These are phyloP conservation scores for Auriscalpium microsporum DNA, from an alignment of 768 basidiomycete genomes.

Conservation along the genomic window DNA sequence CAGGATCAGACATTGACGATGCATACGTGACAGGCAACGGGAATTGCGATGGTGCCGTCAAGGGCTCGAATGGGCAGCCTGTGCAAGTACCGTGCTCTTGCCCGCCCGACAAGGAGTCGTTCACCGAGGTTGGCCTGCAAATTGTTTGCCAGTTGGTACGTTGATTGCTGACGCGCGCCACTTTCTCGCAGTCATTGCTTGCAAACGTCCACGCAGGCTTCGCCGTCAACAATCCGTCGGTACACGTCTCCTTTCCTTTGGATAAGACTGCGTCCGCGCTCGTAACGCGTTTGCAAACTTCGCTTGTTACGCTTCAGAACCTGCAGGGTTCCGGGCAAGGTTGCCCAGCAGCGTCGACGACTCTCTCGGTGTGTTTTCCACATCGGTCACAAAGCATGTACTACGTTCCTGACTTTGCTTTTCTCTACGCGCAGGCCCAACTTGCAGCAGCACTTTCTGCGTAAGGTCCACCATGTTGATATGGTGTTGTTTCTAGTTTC, in stretches of 20 bases:
- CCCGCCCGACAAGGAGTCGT: conserved; percentile 28
- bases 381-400: too few species aligned
- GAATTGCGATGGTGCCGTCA: conserved; percentile 19
- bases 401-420: too few species aligned
- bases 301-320: conserved; percentile 66
- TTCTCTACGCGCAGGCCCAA: too few species aligned
- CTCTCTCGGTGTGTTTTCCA: conserved; percentile 23
- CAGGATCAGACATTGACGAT: neutral
- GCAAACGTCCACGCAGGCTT: conserved; percentile 11
- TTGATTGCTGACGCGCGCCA: neutral
- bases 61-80: conserved; percentile 24
- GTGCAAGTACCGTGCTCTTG: conserved; percentile 35
- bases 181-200: conserved; percentile 2
- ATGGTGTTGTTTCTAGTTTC: too few species aligned
- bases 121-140: conserved; percentile 21
- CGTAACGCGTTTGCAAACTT: conserved; percentile 48
- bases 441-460: too few species aligned
- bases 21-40: conserved; percentile 2
- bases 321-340: conserved; percentile 58
- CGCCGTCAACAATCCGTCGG: conserved; percentile 56
- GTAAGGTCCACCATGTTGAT: too few species aligned
- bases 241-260: conserved; percentile 54
- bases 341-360: conserved; percentile 60
- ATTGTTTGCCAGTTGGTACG: neutral
- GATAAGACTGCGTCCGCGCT: conserved; percentile 45